These are phyloP conservation scores for Neotropicomus parvogracilis DNA, from an alignment of 1,284 basidiomycete genomes.

Conservation along the genomic window DNA sequence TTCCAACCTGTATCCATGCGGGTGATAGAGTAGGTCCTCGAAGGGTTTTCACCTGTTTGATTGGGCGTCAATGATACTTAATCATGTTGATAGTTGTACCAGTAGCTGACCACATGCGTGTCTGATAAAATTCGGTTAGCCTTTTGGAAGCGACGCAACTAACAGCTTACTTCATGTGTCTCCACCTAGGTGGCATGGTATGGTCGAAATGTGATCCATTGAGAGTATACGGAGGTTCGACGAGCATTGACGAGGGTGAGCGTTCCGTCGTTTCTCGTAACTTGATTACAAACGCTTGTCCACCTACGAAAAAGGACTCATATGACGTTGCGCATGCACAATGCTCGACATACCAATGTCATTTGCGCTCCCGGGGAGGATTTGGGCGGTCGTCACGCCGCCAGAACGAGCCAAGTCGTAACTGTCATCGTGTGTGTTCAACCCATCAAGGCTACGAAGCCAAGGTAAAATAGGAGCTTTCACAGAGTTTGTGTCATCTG, in stretches of 20 bases:
- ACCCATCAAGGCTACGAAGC: slow-evolving; percentile 48
- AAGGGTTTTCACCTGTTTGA: slow-evolving; percentile 29
- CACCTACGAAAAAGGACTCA: slow-evolving; percentile 38
- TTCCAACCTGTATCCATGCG: slow-evolving; percentile 67
- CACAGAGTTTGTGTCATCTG: slow-evolving; percentile 51
- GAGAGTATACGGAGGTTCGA: slow-evolving; percentile 56
- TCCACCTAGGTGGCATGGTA: slow-evolving; percentile 43
- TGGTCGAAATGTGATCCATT: slow-evolving; percentile 34
- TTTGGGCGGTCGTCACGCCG: slow-evolving; percentile 51
- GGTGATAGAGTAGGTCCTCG: slow-evolving; percentile 33
- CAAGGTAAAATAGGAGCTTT: slow-evolving; percentile 60
- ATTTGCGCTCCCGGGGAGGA: slow-evolving; percentile 52
- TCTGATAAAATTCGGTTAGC: slow-evolving; percentile 32
- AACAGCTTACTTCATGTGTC: slow-evolving; percentile 55
- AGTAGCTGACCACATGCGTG: slow-evolving; percentile 61
- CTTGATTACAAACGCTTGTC: slow-evolving; percentile 70
- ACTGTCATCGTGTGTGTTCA: slow-evolving; percentile 51
- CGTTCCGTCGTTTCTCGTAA: slow-evolving; percentile 55
- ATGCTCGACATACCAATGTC: slow-evolving; percentile 47
- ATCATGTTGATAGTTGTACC: background rate
- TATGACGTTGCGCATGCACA: background rate
- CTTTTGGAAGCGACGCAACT: background rate
- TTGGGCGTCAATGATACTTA: background rate
- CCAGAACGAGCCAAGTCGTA: slow-evolving; percentile 50
- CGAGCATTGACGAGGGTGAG: slow-evolving; percentile 57